A percentile compares a stretch with the other conserved stretches of the same genome.
phyloP scores from a whole-genome alignment of 768 basidiomycete genomes.

The Hygrophorus pudorinus region DNA sequence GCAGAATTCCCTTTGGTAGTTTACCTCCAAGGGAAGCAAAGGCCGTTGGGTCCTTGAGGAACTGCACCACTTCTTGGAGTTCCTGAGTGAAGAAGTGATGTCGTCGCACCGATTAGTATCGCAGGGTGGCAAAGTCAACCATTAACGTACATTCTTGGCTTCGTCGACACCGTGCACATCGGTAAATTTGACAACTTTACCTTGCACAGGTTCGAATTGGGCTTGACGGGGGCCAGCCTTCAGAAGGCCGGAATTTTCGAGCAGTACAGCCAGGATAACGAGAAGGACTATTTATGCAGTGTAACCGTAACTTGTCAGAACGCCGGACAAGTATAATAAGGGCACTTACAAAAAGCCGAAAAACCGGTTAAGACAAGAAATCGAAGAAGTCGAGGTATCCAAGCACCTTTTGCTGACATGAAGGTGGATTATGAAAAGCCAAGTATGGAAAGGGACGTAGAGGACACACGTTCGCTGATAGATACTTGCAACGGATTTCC shows the following conservation, averaged over 20 bases:
- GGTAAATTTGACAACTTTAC: slow-evolving; percentile 78
- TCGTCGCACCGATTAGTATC: neutral
- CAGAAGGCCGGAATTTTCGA: slow-evolving; percentile 90
- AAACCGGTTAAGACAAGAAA: slow-evolving; percentile 49
- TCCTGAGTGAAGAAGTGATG: slow-evolving; percentile 39
- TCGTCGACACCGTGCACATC: slow-evolving; percentile 98
- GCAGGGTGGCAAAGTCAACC: neutral
- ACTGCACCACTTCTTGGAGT: slow-evolving; percentile 89
- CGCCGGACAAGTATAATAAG: neutral
- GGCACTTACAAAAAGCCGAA: slow-evolving; percentile 54
- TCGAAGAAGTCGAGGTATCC: slow-evolving; percentile 52
- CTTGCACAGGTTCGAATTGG: slow-evolving; percentile 76
- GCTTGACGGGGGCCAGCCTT: slow-evolving; percentile 75
- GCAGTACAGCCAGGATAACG: slow-evolving; percentile 77
- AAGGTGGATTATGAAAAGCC: neutral
- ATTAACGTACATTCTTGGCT: slow-evolving; percentile 69
- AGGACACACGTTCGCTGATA: slow-evolving; percentile 57
- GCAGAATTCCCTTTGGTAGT: slow-evolving; percentile 86
- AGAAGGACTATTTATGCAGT: slow-evolving; percentile 48
- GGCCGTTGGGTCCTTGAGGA: slow-evolving; percentile 84
- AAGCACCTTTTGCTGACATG: slow-evolving; percentile 53
- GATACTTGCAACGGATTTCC: slow-evolving; percentile 69
- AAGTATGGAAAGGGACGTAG: slow-evolving; percentile 4
- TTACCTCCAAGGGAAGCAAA: slow-evolving; percentile 91
- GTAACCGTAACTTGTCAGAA: slow-evolving; percentile 1